These are phyloP conservation scores for Pseudogymnoascus sp. DNA, from an alignment of 2,329 filamentous ascomycete species.

Conservation along the genomic window DNA sequence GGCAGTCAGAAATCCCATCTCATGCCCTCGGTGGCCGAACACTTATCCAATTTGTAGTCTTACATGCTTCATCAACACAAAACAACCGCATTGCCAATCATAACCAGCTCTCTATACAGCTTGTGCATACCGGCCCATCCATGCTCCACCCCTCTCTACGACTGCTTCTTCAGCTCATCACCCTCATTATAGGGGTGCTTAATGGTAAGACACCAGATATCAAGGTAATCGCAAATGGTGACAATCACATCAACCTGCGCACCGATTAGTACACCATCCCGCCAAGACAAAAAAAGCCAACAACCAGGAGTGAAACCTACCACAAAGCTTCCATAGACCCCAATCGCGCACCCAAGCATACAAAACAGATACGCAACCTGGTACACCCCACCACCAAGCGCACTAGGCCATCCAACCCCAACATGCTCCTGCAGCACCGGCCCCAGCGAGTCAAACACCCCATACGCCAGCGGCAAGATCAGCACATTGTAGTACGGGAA, in stretches of 20 bases:
- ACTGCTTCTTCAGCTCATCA: constrained; percentile 25
- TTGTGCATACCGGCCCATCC: background rate
- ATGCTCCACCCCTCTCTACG: background rate
- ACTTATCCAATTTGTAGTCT: background rate
- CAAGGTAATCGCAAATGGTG: constrained; percentile 93
- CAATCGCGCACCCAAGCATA: constrained; percentile 74
- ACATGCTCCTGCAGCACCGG: constrained; percentile 51
- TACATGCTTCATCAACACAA: background rate
- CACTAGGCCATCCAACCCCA: constrained; percentile 63
- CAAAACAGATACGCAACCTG: constrained; percentile 87
- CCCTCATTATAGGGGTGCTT: constrained; percentile 60
- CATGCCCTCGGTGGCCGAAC: background rate
- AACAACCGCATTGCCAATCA: background rate
- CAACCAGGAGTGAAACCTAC: constrained; percentile 31
- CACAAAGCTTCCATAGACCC: constrained; percentile 95
- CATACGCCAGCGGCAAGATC: constrained; percentile 65
- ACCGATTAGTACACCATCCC: constrained; percentile 5
- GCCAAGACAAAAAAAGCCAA: background rate
- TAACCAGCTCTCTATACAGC: background rate
- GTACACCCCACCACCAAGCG: constrained; percentile 67
- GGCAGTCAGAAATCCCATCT: background rate
- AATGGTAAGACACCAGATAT: constrained; percentile 97
- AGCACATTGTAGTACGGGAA: constrained; percentile 92
- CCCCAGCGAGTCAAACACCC: constrained; percentile 71
- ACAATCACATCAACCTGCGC: constrained; percentile 79